These are phyloP conservation scores for Aspergillus sp. DNA, from an alignment of 2,329 filamentous ascomycete genomes.

Conservation along the genomic window DNA sequence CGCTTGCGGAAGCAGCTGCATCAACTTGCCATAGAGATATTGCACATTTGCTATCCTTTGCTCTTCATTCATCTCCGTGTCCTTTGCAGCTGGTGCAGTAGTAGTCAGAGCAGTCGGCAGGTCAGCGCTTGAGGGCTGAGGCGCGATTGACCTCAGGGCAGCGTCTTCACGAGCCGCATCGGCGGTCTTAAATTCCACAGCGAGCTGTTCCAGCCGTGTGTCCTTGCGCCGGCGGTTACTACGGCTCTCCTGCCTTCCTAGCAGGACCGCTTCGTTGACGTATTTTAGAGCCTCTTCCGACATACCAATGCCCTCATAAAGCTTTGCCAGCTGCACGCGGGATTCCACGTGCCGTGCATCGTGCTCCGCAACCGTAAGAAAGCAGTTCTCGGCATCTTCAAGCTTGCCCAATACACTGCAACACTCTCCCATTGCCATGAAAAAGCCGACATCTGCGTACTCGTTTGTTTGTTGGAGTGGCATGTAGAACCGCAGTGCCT, in stretches of 20 bases:
- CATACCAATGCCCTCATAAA: conserved; percentile 76
- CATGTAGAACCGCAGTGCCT: conserved; percentile 62
- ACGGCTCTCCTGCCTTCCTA: conserved; percentile 52
- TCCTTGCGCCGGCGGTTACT: conserved; percentile 36
- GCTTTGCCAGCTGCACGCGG: conserved; percentile 74
- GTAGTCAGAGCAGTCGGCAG: conserved; percentile 19
- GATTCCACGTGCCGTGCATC: conserved; percentile 74
- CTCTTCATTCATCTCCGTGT: conserved; percentile 33
- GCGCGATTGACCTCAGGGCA: conserved; percentile 22
- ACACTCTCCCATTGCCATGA: conserved; percentile 59
- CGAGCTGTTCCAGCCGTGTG: conserved; percentile 44
- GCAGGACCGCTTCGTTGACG: conserved; percentile 71
- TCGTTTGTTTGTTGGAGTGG: conserved; percentile 52
- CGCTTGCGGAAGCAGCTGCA: conserved; percentile 51
- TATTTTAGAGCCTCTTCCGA: conserved; percentile 76
- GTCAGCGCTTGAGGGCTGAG: conserved; percentile 17
- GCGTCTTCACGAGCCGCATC: conserved; percentile 20
- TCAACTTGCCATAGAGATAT: conserved; percentile 48
- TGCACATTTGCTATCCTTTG: conserved; percentile 46
- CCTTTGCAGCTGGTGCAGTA: conserved; percentile 21
- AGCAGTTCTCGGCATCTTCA: conserved; percentile 73
- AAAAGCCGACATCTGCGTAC: conserved; percentile 52
- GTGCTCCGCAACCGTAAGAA: conserved; percentile 70
- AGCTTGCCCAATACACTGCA: conserved; percentile 65
- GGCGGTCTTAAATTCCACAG: conserved; percentile 38